phyloP scores from a whole-genome alignment of 306 rosid genomes.

The Pterocarpus macrocarpus region DNA sequence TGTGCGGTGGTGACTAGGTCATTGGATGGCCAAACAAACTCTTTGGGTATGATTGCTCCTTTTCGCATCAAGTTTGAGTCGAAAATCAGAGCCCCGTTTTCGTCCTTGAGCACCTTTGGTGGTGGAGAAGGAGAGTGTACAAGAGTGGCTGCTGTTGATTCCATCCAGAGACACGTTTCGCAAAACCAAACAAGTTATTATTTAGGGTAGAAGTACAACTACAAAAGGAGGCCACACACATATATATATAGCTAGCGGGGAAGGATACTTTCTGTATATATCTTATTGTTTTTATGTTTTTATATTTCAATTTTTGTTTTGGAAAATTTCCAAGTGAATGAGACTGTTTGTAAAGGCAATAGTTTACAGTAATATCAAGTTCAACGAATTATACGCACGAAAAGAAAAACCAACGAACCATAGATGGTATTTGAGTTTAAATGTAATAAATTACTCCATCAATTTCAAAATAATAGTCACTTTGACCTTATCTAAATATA shows the following conservation, averaged over 20 bases:
- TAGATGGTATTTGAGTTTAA: too few species aligned
- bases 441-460: too few species aligned
- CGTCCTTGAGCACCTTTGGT: constrained; percentile 32
- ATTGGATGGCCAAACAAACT: constrained; percentile 61
- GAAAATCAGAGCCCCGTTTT: constrained; percentile 35
- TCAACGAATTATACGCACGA: too few species aligned
- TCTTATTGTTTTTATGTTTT: background rate
- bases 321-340: too few species aligned
- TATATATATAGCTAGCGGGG: background rate
- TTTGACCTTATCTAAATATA: too few species aligned
- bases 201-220: background rate
- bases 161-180: constrained; percentile 45
- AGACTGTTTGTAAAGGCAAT: too few species aligned
- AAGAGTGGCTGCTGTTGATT: constrained; percentile 32
- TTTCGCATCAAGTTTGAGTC: constrained; percentile 47
- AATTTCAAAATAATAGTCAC: too few species aligned
- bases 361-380: too few species aligned
- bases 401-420: too few species aligned
- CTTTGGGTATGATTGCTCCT: constrained; percentile 53
- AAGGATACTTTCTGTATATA: background rate
- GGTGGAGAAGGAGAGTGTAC: constrained; percentile 26
- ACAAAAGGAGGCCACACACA: background rate
- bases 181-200: too few species aligned
- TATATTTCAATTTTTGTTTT: too few species aligned
- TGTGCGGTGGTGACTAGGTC: constrained; percentile 40